Evolutionary conservation across 2,329 filamentous ascomycete genomes (phyloP), one percentile per base, ranked within the genome.

Genomic region (Septoria linicola): DNA sequence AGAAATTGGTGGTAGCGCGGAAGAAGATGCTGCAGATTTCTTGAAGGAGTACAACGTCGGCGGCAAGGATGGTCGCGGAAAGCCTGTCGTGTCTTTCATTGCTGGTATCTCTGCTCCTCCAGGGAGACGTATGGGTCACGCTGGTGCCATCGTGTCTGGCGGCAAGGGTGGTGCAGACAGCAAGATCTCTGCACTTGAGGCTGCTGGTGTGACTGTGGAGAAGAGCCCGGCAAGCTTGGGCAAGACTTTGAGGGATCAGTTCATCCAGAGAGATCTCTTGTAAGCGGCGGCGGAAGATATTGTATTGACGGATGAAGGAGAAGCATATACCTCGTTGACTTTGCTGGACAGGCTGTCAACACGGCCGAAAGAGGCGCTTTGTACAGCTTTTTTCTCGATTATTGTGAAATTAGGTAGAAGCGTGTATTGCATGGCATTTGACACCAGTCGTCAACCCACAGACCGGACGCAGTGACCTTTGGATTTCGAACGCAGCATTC

Each of bases 1-100:
- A 71, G 93, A 97, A 80, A 97, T 99, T 71, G 93, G 93, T 75
- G 93, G 93, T 59, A 89, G 88, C 55, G 93, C 93, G 54, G 93
- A 99, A 79, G 93, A 99, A 79, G 93, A 99, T 67, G 93, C 93
- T 32, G 92, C 93, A 67, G 93, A 97, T 67, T 99, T 95, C 81
- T 78, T 97, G 70, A 89, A 88, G 79, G 80, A 84, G 72, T 83
- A 93, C 80, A 97, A 99, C 82, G 91, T 84, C 54, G 58, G 59
- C 31, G 59, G 59, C 13, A 59, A 58, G 51, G 59, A 61, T 27
- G 79, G 84, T 72, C 87, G 90, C 75, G 57, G 61, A 49, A 99
- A 96, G 84, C 93, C 93, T 67, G 91, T 95, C 55, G 93, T 97
- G 66, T 89, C 87, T 75, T 99, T 99, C 78, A 97, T 97, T 68